Percentiles rank a stretch among this genome's conserved stretches.
These are phyloP conservation scores for Camellia oleifera DNA, from an alignment of 179 eudicot genomes.

Conservation along the genomic window DNA sequence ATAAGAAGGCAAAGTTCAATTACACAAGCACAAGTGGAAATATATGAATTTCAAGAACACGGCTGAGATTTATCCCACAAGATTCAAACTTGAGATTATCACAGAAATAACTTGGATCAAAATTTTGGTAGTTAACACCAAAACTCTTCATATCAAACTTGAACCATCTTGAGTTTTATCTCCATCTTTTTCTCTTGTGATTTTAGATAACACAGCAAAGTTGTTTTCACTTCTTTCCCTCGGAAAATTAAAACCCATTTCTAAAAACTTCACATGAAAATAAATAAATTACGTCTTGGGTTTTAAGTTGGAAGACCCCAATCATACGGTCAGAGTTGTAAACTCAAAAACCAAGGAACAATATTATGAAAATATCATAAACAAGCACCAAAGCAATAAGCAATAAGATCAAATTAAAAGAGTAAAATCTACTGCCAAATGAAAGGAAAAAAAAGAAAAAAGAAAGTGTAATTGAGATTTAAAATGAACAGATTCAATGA, in stretches of 20 bases:
- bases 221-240: not conserved
- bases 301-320: not conserved
- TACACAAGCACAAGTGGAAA: not conserved
- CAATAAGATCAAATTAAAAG: too few relatives aligned
- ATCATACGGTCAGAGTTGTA: not conserved
- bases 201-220: not conserved
- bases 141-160: not conserved
- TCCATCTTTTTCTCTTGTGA: not conserved
- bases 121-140: too few relatives aligned
- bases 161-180: not conserved
- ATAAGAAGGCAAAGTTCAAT: too few relatives aligned
- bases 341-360: not conserved
- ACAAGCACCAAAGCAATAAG: too few relatives aligned
- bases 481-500: too few relatives aligned
- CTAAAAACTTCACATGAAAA: slow-evolving; percentile 1
- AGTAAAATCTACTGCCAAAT: too few relatives aligned
- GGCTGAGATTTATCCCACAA: not conserved
- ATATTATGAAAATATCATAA: not conserved
- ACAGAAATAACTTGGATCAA: not conserved
- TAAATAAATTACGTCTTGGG: not conserved
- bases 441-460: too few relatives aligned
- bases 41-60: not conserved
- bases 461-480: too few relatives aligned
- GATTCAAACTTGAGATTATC: not conserved
- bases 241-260: not conserved